Evolutionary conservation across 768 basidiomycete genomes (phyloP).

Genomic region (Kwoniella shandongensis): DNA sequence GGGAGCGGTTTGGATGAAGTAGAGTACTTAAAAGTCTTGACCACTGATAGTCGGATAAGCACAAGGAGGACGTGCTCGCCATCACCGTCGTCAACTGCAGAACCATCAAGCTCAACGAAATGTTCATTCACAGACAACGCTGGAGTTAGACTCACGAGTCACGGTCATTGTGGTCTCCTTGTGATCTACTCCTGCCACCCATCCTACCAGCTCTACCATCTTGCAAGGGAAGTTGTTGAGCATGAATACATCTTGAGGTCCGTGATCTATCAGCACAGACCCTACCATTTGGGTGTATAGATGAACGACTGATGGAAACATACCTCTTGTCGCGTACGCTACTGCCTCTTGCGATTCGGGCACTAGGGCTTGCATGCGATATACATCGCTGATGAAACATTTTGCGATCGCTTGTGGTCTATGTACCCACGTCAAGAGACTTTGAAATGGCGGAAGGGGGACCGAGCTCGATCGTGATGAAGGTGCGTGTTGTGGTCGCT

Average conservation of each 20-base stretch:
- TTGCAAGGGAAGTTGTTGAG: slow-evolving; percentile 38
- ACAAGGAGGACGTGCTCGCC: slow-evolving; percentile 34
- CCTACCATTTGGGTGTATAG: too few relatives aligned
- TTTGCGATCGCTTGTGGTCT: slow-evolving; percentile 40
- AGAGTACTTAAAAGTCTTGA: not conserved
- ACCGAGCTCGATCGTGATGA: not conserved
- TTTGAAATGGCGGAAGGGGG: slow-evolving; percentile 16
- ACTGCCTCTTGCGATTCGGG: slow-evolving; percentile 4
- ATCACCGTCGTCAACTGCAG: slow-evolving; percentile 46
- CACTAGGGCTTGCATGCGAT: slow-evolving; percentile 22
- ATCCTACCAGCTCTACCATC: slow-evolving; percentile 43
- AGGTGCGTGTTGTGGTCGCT: not conserved
- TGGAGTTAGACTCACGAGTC: slow-evolving; percentile 19
- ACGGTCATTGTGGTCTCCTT: slow-evolving; percentile 37
- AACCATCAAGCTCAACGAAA: not conserved
- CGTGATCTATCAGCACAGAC: not conserved
- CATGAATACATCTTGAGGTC: slow-evolving; percentile 39
- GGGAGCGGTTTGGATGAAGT: not conserved
- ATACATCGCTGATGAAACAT: slow-evolving; percentile 42
- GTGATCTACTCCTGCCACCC: slow-evolving; percentile 43
- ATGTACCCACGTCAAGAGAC: slow-evolving; percentile 36
- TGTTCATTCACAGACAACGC: not conserved
- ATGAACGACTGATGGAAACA: slow-evolving; percentile 3
- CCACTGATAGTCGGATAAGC: slow-evolving; percentile 15
- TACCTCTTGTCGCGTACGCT: slow-evolving; percentile 23